Evolutionary conservation across 2,329 filamentous ascomycete genomes (phyloP), one percentile per base, ranked within the genome.

Genomic region (Colletotrichum limetticola): DNA sequence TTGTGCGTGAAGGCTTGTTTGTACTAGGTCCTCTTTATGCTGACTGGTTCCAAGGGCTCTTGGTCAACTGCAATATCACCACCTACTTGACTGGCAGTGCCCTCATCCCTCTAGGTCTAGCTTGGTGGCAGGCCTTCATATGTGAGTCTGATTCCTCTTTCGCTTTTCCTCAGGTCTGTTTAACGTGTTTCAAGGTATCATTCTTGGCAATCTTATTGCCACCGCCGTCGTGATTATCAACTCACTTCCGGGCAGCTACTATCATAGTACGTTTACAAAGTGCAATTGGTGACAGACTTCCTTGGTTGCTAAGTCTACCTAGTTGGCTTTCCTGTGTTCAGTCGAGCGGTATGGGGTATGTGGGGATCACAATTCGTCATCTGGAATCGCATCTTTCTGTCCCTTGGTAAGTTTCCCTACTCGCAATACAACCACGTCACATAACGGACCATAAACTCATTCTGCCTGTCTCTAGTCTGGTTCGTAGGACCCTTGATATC

Each of bases 61-160:
- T 87, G 58, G 82, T 86, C 75, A 86, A 87, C 72, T 85, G 81
- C 71, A 85, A 83, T 72, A 85, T 85, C 72, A 79, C 83, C 1
- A 84, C 82, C 1, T 85, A 82, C 66, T 77, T 85, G 22, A 83
- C 82, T 0, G 83, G 83, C 42, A 84, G 83, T 56, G 81, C 83
- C n/a, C 78, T 85, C 24, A 84, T 85, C 59, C 81, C 83, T 1
- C 69, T 84, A 14, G 83, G 83, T 3, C 78, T 85, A 22, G 83
- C 79, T 2, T 85, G 82, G 80, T 85, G 83, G 83, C 83, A 85
- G 70, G 82, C 83, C 28, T 79, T 84, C 60, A 83, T 85, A n/a
- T 79, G 81, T 84, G 75, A 4, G 77, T 30, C 5, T 26, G 5
- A 19, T 4, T 46, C 2, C 46, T 22, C 19, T 5, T 7, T 7